Evolutionary conservation across 192 early-diverging fungal species (phyloP), one percentile per base, ranked within the genome.

Genomic region (Phlyctochytrium bullatum): DNA sequence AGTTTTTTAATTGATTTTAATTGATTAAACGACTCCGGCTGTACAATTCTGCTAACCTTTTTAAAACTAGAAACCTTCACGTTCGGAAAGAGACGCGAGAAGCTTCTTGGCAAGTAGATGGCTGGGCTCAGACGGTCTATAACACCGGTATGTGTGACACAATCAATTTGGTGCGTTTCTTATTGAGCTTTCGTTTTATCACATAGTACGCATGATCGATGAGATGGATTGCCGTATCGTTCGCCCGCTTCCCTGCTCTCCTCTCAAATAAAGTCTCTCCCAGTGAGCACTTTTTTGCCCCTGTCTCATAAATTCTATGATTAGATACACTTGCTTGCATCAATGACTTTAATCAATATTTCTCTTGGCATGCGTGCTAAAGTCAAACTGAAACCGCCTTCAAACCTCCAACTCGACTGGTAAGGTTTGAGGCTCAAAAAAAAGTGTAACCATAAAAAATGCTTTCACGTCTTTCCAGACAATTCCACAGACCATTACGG

Each of bases 41-140:
- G 20, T 16, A 1, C 3, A n/a, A 2, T 0, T 27, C 14, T 2
- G 34, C 61, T 62, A 32, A 51, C 28, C 34, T 0, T 64, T 36
- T 20, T 52, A 27, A 27, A 58, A 34, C 3, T 75, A 91, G 89
- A 32, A 89, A 94, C 67, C 78, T 97, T 34, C 88, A 94, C 70
- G 84, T 85, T 3, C 91, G 95, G 68, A 97, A 97, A 76, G 86
- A 84, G 69, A 90, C 90, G 36, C 87, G 95, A 60, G 95, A 97
- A 76, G 81, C 88, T 59, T 92, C 93, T 12, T 97, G 95, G 95
- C 80, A 93, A 71, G 89, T 93, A 29, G 90, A 97, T 59, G 95
- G 92, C 57, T 97, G 95, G 95, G 86, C 91, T 24, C 88, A 93
- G 57, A 94, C 95, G 0, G 93, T 95, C 1, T 83, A 88, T 54